phyloP scores from a whole-genome alignment of 2,329 filamentous ascomycete species.

The Septoria petroselini region DNA sequence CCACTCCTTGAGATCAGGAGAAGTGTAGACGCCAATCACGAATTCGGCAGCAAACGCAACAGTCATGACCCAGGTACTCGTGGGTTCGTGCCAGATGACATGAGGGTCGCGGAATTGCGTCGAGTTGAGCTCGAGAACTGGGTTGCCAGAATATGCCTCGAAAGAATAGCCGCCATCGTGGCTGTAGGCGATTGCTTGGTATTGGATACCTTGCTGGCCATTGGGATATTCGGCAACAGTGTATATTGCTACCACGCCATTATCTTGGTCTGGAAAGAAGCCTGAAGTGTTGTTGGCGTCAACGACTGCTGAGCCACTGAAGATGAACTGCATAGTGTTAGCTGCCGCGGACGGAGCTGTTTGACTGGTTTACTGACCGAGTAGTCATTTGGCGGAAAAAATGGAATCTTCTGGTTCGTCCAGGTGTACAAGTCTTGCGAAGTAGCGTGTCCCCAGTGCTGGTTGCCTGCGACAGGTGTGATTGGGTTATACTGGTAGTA shows the following conservation, averaged over 20 bases:
- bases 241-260: conserved; percentile 62
- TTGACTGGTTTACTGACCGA: conserved; percentile 4
- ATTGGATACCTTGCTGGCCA: conserved; percentile 42
- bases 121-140: conserved; percentile 56
- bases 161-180: conserved; percentile 62
- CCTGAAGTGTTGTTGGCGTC: conserved; percentile 64
- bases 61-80: conserved; percentile 57
- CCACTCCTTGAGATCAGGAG: conserved; percentile 59
- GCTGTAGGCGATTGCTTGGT: conserved; percentile 62
- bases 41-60: conserved; percentile 55
- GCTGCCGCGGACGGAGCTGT: not conserved
- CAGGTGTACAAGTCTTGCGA: conserved; percentile 61
- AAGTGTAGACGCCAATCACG: conserved; percentile 60
- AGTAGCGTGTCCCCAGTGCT: conserved; percentile 65
- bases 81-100: conserved; percentile 55
- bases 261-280: conserved; percentile 60
- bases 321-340: conserved; percentile 43
- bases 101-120: conserved; percentile 64
- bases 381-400: conserved; percentile 57
- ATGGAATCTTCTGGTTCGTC: conserved; percentile 62
- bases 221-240: conserved; percentile 43
- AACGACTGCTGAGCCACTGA: conserved; percentile 56
- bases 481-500: conserved; percentile 64
- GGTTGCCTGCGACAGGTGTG: conserved; percentile 41
- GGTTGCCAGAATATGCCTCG: conserved; percentile 57